Evolutionary conservation across 352 stramenopile species (phyloP), one percentile per base, ranked within the genome.

Genomic region (Pythium graminicola): DNA sequence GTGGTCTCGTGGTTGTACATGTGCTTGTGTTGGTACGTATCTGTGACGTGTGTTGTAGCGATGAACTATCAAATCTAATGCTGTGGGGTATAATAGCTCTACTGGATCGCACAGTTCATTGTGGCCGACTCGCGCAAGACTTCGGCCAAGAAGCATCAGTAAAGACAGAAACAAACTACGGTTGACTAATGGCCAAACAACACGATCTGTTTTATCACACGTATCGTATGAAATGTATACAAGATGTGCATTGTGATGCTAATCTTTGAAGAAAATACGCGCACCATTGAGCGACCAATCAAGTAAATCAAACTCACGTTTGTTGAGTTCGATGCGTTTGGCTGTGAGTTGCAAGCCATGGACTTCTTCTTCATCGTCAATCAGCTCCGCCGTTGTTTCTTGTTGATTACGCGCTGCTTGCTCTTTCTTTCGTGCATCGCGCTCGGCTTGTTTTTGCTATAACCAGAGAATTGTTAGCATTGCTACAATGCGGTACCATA

Each of bases 181-280:
- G n/a, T 13, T 17, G 23, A 27, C 27, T 23, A 26, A 14, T 43
- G 36, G 17, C 13, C 6, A 27, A 3, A 43, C 8, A 22, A 47
- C 4, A 47, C 17, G 20, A 28, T 20, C 4, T 10, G 24, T 47
- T 35, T 47, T 47, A 47, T 31, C n/a, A n/a, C n/a, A n/a, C n/a
- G n/a, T n/a, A n/a, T n/a, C n/a, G n/a, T n/a, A n/a, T n/a, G n/a
- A n/a, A n/a, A n/a, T n/a, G n/a, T n/a, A n/a, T n/a, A n/a, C n/a
- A n/a, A n/a, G n/a, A n/a, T n/a, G n/a, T n/a, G n/a, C n/a, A n/a
- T n/a, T n/a, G n/a, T n/a, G n/a, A n/a, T n/a, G n/a, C 33, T 77
- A 93, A 45, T 94, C 84, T 50, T 94, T 94, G 71, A 97, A 97
- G 60, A 97, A 97, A 63, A 97, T 95, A 14, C 81, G 77, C 17